Base-by-base conservation (phyloP, 1,284 basidiomycete genomes). In the Apiotrichum siamense region DNA sequence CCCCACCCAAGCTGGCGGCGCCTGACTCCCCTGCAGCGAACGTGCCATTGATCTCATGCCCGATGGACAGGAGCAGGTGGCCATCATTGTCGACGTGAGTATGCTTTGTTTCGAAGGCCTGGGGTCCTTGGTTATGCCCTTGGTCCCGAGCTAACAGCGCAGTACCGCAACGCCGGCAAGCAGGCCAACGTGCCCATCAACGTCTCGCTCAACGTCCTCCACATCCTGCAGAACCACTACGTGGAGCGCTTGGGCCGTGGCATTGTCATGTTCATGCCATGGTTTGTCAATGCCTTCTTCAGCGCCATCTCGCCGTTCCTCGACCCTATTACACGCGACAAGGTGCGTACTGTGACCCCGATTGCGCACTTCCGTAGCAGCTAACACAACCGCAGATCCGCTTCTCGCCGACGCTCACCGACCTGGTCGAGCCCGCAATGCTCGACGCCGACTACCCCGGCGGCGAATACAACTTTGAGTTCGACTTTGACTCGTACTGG, bases 211-310 rank as follows among this genome's bases (percentile, higher is more conserved):
- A 86, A 88, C 72, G 85, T 87, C 4, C 77, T 92, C 21, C 77
- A 80, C 51, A 89, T 94, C 59, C 77, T 94, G 32, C 90, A 93
- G 70, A 83, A 88, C 57, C 88, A 93, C 70, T 94, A 94, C 64
- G 85, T 86, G 31, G 89, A 93, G 73, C 62, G 66, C 6, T 80
- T 94, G 25, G 91, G 90, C 21, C 80, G 87, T 17, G 90, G 87
- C 13, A 78, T 92, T 33, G 83, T 93, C 32, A 81, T 86, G 44
- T 89, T 92, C 67, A 83, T 90, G 42, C 89, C 90, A 13, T 73
- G 71, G 72, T 75, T 88, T 45, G 79, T 91, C 51, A 86, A 77
- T 65, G 88, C 88, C 64, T 91, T 91, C 77, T 93, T 89, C 75
- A 85, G 84, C 56, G 87, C 85, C 35, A 86, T 96, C 58, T 76